Evolutionary conservation across 2,329 filamentous ascomycete species (phyloP).

Genomic region (Fusarium camptoceras): DNA sequence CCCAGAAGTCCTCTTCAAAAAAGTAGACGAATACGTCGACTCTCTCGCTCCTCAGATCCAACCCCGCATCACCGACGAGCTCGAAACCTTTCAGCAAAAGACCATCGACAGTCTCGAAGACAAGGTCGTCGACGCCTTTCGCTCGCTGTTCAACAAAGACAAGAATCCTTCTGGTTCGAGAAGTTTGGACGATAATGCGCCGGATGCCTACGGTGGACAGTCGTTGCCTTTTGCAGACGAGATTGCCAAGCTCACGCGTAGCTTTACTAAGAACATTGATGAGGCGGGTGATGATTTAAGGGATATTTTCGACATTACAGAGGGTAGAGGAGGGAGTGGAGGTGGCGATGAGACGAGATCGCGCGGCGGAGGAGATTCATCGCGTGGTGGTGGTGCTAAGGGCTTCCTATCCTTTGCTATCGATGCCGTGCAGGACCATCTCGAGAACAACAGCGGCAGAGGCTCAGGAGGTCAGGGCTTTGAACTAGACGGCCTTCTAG

Average conservation of each 20-base stretch:
- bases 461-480: conserved; percentile 49
- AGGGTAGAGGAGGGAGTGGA: conserved; percentile 42
- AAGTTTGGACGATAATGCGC: conserved; percentile 50
- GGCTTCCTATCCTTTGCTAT: conserved; percentile 58
- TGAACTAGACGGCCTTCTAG: conserved; percentile 58
- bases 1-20: conserved; percentile 57
- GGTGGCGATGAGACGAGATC: conserved; percentile 42
- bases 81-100: conserved; percentile 58
- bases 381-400: conserved; percentile 47
- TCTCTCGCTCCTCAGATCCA: conserved; percentile 60
- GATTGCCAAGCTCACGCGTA: conserved; percentile 56
- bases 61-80: conserved; percentile 58
- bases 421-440: conserved; percentile 56
- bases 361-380: conserved; percentile 45
- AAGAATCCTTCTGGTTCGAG: conserved; percentile 36
- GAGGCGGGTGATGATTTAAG: conserved; percentile 57
- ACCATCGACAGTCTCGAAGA: conserved; percentile 60
- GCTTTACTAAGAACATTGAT: conserved; percentile 55
- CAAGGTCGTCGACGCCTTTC: conserved; percentile 59
- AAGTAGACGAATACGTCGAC: conserved; percentile 61
- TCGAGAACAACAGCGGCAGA: conserved; percentile 47
- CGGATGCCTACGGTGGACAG: conserved; percentile 56
- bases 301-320: conserved; percentile 59
- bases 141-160: conserved; percentile 57
- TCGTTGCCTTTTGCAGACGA: conserved; percentile 61